Conservation (phyloP, 345 rosid genomes). For the Murraya paniculata region DNA sequence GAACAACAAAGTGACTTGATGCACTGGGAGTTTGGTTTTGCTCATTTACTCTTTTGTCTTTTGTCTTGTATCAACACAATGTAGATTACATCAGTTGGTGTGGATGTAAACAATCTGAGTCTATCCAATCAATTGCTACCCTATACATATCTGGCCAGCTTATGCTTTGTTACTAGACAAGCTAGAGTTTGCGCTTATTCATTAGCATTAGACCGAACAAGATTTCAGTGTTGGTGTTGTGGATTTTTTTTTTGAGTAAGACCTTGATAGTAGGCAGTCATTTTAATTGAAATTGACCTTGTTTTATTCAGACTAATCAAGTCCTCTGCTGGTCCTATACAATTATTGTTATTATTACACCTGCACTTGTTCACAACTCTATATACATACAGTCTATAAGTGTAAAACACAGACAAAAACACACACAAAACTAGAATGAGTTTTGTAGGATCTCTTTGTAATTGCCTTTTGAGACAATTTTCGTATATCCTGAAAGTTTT, state of each 20-base stretch:
- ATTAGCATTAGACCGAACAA: background rate
- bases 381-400: too few species aligned
- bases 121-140: background rate
- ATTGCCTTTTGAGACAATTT: background rate
- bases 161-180: conserved; percentile 7
- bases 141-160: background rate
- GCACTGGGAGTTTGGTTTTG: background rate
- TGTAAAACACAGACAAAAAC: background rate
- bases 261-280: background rate
- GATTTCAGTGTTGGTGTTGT: background rate
- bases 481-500: background rate
- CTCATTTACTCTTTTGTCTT: background rate
- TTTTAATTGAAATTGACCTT: background rate
- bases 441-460: background rate
- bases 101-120: background rate
- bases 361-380: background rate
- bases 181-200: background rate
- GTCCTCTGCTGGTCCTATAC: background rate
- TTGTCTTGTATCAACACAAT: background rate
- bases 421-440: background rate
- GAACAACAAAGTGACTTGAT: background rate
- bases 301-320: background rate
- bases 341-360: background rate
- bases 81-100: background rate
- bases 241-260: background rate